These are phyloP conservation scores for Cinnamomum chago DNA, from an alignment of 164 flowering plant genomes.

Conservation along the genomic window DNA sequence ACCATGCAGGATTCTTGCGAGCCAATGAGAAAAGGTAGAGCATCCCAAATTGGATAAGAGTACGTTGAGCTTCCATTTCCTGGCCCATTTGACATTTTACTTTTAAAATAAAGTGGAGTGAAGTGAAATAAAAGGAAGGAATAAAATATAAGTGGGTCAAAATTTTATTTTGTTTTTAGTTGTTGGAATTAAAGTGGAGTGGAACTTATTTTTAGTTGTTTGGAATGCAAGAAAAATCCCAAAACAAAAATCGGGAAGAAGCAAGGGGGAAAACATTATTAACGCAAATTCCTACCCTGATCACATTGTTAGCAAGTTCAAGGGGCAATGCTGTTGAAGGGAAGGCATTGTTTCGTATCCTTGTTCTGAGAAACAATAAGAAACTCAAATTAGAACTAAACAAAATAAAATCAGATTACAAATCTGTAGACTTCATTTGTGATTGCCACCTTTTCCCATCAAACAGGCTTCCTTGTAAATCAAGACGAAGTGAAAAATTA, in stretches of 20 bases:
- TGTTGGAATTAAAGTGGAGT: too few species aligned
- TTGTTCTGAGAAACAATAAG: not conserved
- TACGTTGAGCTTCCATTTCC: too few species aligned
- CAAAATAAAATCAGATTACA: too few species aligned
- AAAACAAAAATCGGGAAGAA: not conserved
- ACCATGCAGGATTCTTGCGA: too few species aligned
- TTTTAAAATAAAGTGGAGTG: too few species aligned
- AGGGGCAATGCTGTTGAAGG: constrained; percentile 84
- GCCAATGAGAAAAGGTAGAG: too few species aligned
- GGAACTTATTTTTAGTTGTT: too few species aligned
- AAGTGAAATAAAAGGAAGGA: too few species aligned
- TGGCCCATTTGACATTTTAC: too few species aligned
- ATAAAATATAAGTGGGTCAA: too few species aligned
- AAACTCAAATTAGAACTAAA: not conserved
- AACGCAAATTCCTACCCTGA: constrained; percentile 40
- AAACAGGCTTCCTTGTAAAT: not conserved
- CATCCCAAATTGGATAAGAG: too few species aligned
- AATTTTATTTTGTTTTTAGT: too few species aligned
- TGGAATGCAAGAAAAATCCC: not conserved
- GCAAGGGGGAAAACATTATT: not conserved
- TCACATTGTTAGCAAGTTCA: constrained; percentile 79
- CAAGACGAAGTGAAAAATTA: not conserved
- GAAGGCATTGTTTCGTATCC: constrained; percentile 57
- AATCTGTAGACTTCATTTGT: not conserved
- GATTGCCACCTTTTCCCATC: not conserved